Percentiles rank a stretch among this genome's conserved stretches.
These are phyloP conservation scores for Beta corolliflora DNA, from an alignment of 179 eudicot species.

Conservation along the genomic window DNA sequence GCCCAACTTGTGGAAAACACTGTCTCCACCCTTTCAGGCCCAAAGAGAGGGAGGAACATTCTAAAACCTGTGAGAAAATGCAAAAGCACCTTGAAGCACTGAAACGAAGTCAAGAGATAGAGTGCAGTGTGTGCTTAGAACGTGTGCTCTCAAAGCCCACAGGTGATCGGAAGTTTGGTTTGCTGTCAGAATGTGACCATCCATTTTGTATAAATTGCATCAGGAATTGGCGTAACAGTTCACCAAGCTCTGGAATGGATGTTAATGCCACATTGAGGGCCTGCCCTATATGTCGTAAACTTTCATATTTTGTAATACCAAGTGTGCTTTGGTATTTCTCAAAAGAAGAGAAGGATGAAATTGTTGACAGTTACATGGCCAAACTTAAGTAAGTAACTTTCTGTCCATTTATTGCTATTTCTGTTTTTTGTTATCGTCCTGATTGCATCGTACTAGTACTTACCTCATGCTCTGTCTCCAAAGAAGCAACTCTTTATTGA, in stretches of 20 bases:
- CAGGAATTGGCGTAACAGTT: slow-evolving; percentile 92
- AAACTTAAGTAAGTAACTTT: slow-evolving; percentile 68
- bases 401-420: neutral
- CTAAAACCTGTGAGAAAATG: slow-evolving; percentile 61
- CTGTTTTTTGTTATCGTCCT: neutral
- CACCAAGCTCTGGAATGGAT: slow-evolving; percentile 87
- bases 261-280: slow-evolving; percentile 85
- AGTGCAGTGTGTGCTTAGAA: slow-evolving; percentile 95
- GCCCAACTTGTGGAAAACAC: slow-evolving; percentile 69
- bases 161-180: slow-evolving; percentile 82
- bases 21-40: slow-evolving; percentile 90
- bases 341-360: slow-evolving; percentile 79
- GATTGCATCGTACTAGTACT: neutral
- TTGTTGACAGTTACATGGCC: slow-evolving; percentile 78
- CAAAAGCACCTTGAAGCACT: slow-evolving; percentile 72
- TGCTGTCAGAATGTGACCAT: slow-evolving; percentile 93
- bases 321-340: slow-evolving; percentile 92
- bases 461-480: neutral
- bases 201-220: slow-evolving; percentile 89
- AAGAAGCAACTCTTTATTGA: neutral
- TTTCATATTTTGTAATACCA: slow-evolving; percentile 94
- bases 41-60: slow-evolving; percentile 81
- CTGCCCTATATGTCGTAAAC: slow-evolving; percentile 93
- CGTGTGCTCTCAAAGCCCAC: slow-evolving; percentile 74
- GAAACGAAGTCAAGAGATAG: slow-evolving; percentile 88